phyloP scores from a whole-genome alignment of 768 basidiomycete genomes.

The Boletus fagicola region DNA sequence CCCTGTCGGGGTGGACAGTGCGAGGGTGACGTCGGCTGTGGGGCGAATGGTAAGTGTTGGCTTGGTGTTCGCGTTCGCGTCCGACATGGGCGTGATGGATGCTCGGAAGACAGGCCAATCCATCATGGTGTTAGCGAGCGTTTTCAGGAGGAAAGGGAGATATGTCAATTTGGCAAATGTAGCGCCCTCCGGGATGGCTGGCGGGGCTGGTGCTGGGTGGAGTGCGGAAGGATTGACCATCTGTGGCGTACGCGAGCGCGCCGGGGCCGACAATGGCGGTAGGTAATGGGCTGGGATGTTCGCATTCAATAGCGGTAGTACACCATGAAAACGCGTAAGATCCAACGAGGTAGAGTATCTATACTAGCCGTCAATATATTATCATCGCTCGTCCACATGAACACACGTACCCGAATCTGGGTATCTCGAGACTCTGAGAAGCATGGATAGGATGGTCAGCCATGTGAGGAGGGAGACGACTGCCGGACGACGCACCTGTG shows the following conservation, averaged over 20 bases:
- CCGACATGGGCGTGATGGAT: constrained; percentile 53
- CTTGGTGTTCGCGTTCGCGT: constrained; percentile 36
- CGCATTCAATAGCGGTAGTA: constrained; percentile 63
- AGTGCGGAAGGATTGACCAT: constrained; percentile 41
- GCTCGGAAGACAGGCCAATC: constrained; percentile 84
- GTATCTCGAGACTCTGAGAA: constrained; percentile 74
- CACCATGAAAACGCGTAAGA: constrained; percentile 61
- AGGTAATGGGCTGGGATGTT: constrained; percentile 63
- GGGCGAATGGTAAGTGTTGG: constrained; percentile 73
- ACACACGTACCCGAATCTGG: constrained; percentile 69
- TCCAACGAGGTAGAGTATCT: constrained; percentile 78
- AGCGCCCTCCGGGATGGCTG: constrained; percentile 47
- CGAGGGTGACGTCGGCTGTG: constrained; percentile 71
- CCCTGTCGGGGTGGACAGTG: constrained; percentile 77
- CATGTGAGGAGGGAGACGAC: background rate
- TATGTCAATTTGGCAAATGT: constrained; percentile 71
- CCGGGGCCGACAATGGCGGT: constrained; percentile 39
- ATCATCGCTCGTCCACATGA: background rate
- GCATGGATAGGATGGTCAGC: background rate
- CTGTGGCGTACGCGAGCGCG: constrained; percentile 18
- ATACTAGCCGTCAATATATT: constrained; percentile 1
- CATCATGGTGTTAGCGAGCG: constrained; percentile 73
- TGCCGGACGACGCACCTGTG: constrained; percentile 48
- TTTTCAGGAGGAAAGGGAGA: constrained; percentile 82
- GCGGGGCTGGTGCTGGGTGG: constrained; percentile 38